Evolutionary conservation across 371 early-diverging fungal species (phyloP).

Genomic region (Actinomortierella ambigua): DNA sequence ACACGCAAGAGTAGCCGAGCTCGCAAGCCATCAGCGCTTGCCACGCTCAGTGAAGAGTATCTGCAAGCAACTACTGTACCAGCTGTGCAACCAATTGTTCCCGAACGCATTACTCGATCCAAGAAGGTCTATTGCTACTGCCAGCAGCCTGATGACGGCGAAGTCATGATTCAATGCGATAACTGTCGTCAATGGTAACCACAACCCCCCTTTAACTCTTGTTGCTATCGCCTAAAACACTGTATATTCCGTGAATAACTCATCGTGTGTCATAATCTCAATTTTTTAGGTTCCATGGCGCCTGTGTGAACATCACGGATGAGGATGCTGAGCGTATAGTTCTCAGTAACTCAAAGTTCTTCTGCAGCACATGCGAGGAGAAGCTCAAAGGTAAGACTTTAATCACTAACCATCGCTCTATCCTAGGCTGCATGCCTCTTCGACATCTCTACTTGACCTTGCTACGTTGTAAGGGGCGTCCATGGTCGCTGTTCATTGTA

Average conservation of each 20-base stretch:
- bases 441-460: neutral
- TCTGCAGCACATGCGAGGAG: constrained; percentile 52
- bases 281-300: constrained; percentile 75
- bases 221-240: too few relatives aligned
- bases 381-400: constrained; percentile 40
- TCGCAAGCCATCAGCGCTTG: constrained; percentile 25
- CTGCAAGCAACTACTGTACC: constrained; percentile 13
- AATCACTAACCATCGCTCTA: too few relatives aligned
- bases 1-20: constrained; percentile 31
- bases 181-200: constrained; percentile 76
- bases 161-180: constrained; percentile 84
- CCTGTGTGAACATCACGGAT: constrained; percentile 70
- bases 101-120: constrained; percentile 41
- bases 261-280: too few relatives aligned
- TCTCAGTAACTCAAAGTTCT: constrained; percentile 46
- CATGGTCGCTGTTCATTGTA: too few relatives aligned
- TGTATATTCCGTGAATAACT: too few relatives aligned
- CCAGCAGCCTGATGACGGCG: constrained; percentile 68
- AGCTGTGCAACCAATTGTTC: constrained; percentile 5
- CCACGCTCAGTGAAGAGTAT: constrained; percentile 29
- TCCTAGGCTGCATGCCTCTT: neutral
- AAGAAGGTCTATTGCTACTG: constrained; percentile 77
- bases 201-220: too few relatives aligned
- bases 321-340: constrained; percentile 63
- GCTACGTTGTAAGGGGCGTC: neutral